phyloP scores from a whole-genome alignment of 306 rosid genomes.

The Fragaria nilgerrensis region DNA sequence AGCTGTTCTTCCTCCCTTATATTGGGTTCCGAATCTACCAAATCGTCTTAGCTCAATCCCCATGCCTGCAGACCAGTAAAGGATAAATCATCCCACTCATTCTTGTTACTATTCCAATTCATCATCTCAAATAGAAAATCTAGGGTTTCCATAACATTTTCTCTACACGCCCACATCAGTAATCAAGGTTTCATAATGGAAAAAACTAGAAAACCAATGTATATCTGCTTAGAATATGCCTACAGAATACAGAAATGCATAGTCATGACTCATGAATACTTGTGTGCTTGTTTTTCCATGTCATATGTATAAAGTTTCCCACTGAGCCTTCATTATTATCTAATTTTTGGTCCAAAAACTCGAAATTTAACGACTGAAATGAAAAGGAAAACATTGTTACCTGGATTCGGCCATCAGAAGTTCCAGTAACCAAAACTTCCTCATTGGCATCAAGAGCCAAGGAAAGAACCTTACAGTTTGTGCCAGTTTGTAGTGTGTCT shows the following conservation, averaged over 20 bases:
- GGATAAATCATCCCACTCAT: not conserved
- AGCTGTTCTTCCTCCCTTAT: not conserved
- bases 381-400: conserved; percentile 26
- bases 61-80: conserved; percentile 66
- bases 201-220: not conserved
- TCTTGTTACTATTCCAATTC: not conserved
- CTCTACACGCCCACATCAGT: not conserved
- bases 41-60: conserved; percentile 53
- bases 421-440: conserved; percentile 73
- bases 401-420: conserved; percentile 86
- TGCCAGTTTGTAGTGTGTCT: conserved; percentile 57
- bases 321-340: not conserved
- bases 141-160: not conserved
- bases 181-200: not conserved
- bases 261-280: not conserved
- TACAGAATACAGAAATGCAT: not conserved
- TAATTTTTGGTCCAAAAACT: not conserved
- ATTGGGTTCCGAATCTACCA: conserved; percentile 22
- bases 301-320: not conserved
- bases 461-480: conserved; percentile 63
- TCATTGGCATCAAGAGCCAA: conserved; percentile 66
- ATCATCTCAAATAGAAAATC: not conserved
- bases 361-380: not conserved
- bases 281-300: not conserved
- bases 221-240: not conserved